Base-by-base conservation (phyloP, 2,329 filamentous ascomycete species). In the Ophiostoma novo-ulmi region DNA sequence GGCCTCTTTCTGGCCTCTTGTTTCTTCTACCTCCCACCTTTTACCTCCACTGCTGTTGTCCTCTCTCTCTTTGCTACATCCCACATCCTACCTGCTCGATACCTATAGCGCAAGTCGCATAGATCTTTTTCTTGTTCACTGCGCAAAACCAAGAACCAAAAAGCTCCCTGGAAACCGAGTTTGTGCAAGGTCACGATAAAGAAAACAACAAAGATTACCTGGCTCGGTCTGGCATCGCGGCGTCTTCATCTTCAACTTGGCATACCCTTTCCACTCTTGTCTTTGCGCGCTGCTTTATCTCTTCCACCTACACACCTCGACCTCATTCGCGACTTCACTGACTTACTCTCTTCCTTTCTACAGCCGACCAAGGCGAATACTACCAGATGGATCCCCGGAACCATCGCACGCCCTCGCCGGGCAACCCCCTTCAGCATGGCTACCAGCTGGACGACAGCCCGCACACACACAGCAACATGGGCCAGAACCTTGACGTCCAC, bases 361-460 rank as follows among this genome's bases (percentile, higher is more conserved):
- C 20, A 67, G 65, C n/a, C 65, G 65, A 67, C 36, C 65, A 67
- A 26, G 68, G 67, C 68, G 87, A 87, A 76, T 87, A 87, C 81
- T 83, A 85, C 78, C 83, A 74, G 69, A 89, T 89, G 87, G 85
- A 88, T 76, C 82, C 80, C 75, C 77, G 76, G 70, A 85, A 83
- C 75, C 84, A 85, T 79, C 87, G 90, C 75, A 88, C 91, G 71
- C 91, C 92, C 69, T 95, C 92, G 66, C 92, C 92, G 44, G 90
- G 88, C 67, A 89, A 92, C 74, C 91, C 90, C 38, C 81, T 90
- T 20, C 87, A 87, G 72, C 87, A 90, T 75, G 87, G 89, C 74
- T 97, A 97, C 79, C 91, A 96, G 78, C 85, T 96, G 66, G 90
- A 95, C 64, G 91, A 97, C 79, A 87, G 89, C 74, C 88, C 89